Percentiles rank a stretch among this genome's conserved stretches.
Conservation (phyloP, 2,329 filamentous ascomycete genomes). For the Colletotrichum acutatum region DNA sequence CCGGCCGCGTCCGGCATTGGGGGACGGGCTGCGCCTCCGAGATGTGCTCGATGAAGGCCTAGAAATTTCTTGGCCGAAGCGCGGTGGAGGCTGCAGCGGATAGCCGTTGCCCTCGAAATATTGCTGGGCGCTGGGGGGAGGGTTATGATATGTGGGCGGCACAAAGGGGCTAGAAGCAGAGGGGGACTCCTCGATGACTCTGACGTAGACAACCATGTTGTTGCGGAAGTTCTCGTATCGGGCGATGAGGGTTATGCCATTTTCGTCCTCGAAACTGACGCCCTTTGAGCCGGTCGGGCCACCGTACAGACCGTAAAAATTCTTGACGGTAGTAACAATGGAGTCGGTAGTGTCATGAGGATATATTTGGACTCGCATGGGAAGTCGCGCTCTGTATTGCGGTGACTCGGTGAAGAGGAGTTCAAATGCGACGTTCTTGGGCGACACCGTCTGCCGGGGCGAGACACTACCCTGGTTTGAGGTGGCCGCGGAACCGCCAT, state of each 20-base stretch:
- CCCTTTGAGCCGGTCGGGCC: conserved; percentile 76
- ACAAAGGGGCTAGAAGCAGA: conserved; percentile 58
- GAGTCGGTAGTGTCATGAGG: conserved; percentile 97
- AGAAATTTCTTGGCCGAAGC: conserved; percentile 70
- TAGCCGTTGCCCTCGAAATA: conserved; percentile 67
- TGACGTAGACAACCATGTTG: conserved; percentile 93
- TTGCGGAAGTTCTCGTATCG: conserved; percentile 95
- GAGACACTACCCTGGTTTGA: conserved; percentile 57
- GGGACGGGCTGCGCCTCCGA: conserved; percentile 83
- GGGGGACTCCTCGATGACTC: conserved; percentile 75
- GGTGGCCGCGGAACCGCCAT: conserved; percentile 47
- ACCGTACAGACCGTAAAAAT: conserved; percentile 97
- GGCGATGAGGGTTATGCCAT: conserved; percentile 91
- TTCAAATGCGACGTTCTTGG: conserved; percentile 85
- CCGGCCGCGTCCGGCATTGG: conserved; percentile 72
- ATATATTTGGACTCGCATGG: conserved; percentile 91
- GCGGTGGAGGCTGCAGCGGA: conserved; percentile 57
- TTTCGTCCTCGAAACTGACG: conserved; percentile 93
- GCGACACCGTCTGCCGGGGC: conserved; percentile 59
- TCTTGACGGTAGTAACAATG: conserved; percentile 98
- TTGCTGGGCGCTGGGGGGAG: conserved; percentile 62
- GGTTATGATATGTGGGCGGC: conserved; percentile 63
- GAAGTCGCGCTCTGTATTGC: conserved; percentile 78
- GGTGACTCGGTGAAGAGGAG: conserved; percentile 76
- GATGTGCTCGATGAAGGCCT: conserved; percentile 78